A percentile compares a stretch with the other conserved stretches of the same genome.
phyloP scores from a whole-genome alignment of 1,284 basidiomycete species.

The Marasmius fiardii region DNA sequence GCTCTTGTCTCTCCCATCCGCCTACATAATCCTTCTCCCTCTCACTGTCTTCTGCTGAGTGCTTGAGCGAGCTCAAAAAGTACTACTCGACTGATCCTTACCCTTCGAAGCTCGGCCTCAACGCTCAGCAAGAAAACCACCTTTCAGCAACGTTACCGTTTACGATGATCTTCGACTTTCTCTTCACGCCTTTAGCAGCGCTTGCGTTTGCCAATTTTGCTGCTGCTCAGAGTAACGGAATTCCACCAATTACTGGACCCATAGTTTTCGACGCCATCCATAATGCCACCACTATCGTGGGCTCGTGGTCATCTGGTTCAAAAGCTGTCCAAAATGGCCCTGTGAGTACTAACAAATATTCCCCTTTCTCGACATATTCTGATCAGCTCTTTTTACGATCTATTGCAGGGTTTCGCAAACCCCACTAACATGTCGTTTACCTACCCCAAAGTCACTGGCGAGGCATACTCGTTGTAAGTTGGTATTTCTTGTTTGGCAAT shows the following conservation, averaged over 20 bases:
- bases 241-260: constrained; percentile 17
- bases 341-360: constrained; percentile 62
- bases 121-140: not conserved
- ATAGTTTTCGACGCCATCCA: constrained; percentile 33
- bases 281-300: constrained; percentile 66
- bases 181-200: constrained; percentile 29
- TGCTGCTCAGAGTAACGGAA: constrained; percentile 27
- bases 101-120: not conserved
- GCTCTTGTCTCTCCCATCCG: not conserved
- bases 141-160: not conserved
- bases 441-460: constrained; percentile 80
- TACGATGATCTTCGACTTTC: not conserved
- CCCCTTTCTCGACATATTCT: too few relatives aligned
- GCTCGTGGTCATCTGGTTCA: constrained; percentile 86
- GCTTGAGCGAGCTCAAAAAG: not conserved
- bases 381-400: not conserved
- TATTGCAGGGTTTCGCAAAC: constrained; percentile 71
- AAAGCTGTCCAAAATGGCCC: constrained; percentile 75
- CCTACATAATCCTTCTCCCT: not conserved
- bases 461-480: constrained; percentile 86
- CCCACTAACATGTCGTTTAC: constrained; percentile 78
- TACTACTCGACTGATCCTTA: not conserved
- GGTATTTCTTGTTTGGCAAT: not conserved
- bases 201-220: constrained; percentile 39
- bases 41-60: not conserved